A percentile compares a stretch with the other conserved stretches of the same genome.
These are phyloP conservation scores for Stylonectria norvegica DNA, from an alignment of 2,329 filamentous ascomycete species.

Conservation along the genomic window DNA sequence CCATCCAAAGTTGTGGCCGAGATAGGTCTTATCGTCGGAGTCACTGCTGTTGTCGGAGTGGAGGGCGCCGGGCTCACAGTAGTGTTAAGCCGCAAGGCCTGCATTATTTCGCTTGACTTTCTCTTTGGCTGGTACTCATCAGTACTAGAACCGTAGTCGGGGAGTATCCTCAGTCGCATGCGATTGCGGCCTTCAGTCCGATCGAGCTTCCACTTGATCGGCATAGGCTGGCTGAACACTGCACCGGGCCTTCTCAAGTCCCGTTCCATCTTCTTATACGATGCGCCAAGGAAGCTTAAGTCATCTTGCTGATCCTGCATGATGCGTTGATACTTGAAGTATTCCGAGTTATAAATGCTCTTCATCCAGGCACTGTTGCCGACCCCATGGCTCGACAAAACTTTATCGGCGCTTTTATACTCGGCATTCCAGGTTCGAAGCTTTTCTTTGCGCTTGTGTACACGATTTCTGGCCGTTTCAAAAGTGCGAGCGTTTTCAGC, in stretches of 20 bases:
- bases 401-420: conserved; percentile 63
- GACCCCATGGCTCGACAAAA: conserved; percentile 77
- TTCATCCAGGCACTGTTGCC: conserved; percentile 90
- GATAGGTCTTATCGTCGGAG: conserved; percentile 12
- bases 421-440: conserved; percentile 77
- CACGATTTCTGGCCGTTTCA: conserved; percentile 67
- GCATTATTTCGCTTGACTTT: conserved; percentile 49
- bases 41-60: conserved; percentile 13
- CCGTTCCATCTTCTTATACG: conserved; percentile 74
- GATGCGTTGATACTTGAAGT: conserved; percentile 83
- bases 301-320: conserved; percentile 94
- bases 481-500: conserved; percentile 77
- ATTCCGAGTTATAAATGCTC: conserved; percentile 90
- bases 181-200: conserved; percentile 93
- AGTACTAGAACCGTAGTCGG: conserved; percentile 66
- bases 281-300: conserved; percentile 69
- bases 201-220: conserved; percentile 85
- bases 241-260: conserved; percentile 77
- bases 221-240: conserved; percentile 64
- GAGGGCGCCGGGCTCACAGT: conserved; percentile 20
- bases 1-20: conserved; percentile 22
- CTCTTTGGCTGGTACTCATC: conserved; percentile 84
- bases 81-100: conserved; percentile 34
- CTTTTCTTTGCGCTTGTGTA: conserved; percentile 75
- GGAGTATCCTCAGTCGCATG: conserved; percentile 84